These are phyloP conservation scores for Periconia macrospinosa DNA, from an alignment of 2,329 filamentous ascomycete species.

Conservation along the genomic window DNA sequence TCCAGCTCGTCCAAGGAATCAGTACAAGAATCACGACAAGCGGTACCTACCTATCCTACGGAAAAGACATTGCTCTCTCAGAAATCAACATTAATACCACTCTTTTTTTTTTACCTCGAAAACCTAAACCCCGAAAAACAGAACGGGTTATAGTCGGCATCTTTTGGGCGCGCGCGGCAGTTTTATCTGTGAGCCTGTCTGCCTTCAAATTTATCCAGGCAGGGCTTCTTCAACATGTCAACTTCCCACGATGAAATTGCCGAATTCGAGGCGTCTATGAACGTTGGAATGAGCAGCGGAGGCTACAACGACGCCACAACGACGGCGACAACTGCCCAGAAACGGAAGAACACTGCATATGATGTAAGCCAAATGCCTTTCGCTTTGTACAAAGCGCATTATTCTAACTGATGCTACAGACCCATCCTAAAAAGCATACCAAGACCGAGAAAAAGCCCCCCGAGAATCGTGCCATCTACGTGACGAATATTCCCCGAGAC, in stretches of 20 bases:
- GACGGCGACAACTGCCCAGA: constrained; percentile 14
- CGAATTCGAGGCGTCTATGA: not conserved
- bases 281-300: not conserved
- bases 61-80: too few relatives aligned
- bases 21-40: not conserved
- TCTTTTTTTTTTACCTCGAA: too few relatives aligned
- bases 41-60: too few relatives aligned
- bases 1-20: not conserved
- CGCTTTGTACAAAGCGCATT: too few relatives aligned
- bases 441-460: constrained; percentile 44
- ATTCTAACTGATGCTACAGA: constrained; percentile 18
- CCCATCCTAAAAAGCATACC: constrained; percentile 23
- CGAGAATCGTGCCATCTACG: constrained; percentile 88
- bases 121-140: too few relatives aligned
- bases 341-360: constrained; percentile 26
- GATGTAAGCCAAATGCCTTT: constrained; percentile 16
- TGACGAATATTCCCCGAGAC: constrained; percentile 83
- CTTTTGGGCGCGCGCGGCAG: too few relatives aligned
- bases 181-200: too few relatives aligned
- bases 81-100: too few relatives aligned
- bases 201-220: too few relatives aligned
- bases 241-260: not conserved
- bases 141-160: too few relatives aligned
- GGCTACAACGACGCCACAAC: not conserved
- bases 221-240: not conserved